Evolutionary conservation across 1,139 yeast species (phyloP).

Genomic region (Diutina mesorugosa): DNA sequence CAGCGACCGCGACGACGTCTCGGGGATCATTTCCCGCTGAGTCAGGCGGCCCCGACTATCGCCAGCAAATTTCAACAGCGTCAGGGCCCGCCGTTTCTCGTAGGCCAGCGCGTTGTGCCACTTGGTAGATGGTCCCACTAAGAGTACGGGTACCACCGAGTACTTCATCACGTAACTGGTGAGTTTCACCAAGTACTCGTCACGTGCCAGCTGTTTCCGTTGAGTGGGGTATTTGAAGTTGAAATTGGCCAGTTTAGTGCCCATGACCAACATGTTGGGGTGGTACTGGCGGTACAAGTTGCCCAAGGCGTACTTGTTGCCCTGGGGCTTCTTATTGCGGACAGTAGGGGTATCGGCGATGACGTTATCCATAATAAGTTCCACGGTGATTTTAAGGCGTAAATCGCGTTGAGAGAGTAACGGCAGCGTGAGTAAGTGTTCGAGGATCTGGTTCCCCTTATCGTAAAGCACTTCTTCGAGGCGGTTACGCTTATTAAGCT

Average conservation of each 20-base stretch:
- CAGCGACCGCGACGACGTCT: background rate
- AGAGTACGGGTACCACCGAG: constrained; percentile 26
- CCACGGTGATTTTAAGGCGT: background rate
- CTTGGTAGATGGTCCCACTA: constrained; percentile 14
- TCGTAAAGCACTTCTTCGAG: background rate
- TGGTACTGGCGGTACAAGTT: constrained; percentile 28
- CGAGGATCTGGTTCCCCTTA: background rate
- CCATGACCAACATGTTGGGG: constrained; percentile 22
- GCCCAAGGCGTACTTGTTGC: constrained; percentile 23
- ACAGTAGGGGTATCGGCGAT: background rate
- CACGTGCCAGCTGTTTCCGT: constrained; percentile 1
- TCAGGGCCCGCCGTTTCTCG: background rate
- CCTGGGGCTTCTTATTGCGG: constrained; percentile 6
- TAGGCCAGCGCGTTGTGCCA: background rate
- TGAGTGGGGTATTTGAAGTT: constrained; percentile 29
- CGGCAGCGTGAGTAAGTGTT: background rate
- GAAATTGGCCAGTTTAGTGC: constrained; percentile 26
- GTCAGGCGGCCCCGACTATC: background rate
- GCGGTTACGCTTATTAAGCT: background rate
- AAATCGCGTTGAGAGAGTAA: background rate
- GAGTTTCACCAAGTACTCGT: constrained; percentile 19
- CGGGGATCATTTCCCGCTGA: background rate
- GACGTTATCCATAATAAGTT: background rate
- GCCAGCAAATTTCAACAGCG: background rate
- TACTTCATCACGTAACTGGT: constrained; percentile 28